Percentiles rank a stretch among this genome's conserved stretches.
phyloP scores from a whole-genome alignment of 2,329 filamentous ascomycete species.

The Sclerotinia minor region DNA sequence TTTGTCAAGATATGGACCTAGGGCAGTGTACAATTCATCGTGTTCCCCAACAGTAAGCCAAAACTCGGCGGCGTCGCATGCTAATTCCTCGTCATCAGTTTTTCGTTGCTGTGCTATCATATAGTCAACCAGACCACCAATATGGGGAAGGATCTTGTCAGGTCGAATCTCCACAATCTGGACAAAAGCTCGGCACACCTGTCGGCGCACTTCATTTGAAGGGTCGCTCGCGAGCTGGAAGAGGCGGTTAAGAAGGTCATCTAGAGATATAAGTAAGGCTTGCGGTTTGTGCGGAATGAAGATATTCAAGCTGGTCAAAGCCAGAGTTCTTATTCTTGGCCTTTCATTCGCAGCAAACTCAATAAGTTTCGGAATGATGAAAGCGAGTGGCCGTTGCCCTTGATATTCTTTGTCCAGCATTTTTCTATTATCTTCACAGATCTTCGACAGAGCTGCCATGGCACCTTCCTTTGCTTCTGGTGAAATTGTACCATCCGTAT shows the following conservation, averaged over 20 bases:
- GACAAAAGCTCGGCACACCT: conserved; percentile 91
- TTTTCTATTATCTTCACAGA: conserved; percentile 94
- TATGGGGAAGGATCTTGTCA: conserved; percentile 86
- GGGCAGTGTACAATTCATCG: conserved; percentile 70
- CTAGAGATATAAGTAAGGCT: conserved; percentile 76
- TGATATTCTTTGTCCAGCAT: conserved; percentile 84
- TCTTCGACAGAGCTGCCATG: conserved; percentile 89
- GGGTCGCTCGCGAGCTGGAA: conserved; percentile 78
- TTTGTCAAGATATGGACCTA: conserved; percentile 76
- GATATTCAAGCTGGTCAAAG: conserved; percentile 83
- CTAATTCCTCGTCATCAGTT: conserved; percentile 79
- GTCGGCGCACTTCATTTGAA: conserved; percentile 79
- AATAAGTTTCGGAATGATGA: conserved; percentile 87
- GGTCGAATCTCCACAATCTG: conserved; percentile 87
- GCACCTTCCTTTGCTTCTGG: conserved; percentile 83
- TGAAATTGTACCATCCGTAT: conserved; percentile 66
- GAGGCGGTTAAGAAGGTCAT: conserved; percentile 77
- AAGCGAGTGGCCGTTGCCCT: conserved; percentile 82
- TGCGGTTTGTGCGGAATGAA: conserved; percentile 85
- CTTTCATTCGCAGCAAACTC: conserved; percentile 77
- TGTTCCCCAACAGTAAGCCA: conserved; percentile 95
- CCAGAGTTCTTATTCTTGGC: conserved; percentile 74
- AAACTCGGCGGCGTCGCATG: conserved; percentile 94
- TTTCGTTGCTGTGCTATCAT: conserved; percentile 87
- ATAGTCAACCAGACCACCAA: conserved; percentile 86